phyloP scores from a whole-genome alignment of 441 rosid species.

The Pelargonium exstipulatum region DNA sequence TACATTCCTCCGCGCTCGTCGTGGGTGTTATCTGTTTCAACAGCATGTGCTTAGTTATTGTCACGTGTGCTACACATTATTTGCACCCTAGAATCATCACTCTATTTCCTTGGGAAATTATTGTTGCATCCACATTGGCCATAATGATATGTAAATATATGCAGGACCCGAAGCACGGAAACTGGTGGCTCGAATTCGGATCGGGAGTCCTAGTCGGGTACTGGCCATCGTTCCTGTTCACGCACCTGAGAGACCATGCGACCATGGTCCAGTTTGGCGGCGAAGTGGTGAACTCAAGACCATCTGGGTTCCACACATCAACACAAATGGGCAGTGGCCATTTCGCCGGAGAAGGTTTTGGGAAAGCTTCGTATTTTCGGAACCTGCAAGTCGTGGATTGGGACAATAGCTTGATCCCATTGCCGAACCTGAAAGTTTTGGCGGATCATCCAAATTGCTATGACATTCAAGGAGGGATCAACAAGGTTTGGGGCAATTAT shows the following conservation, averaged over 20 bases:
- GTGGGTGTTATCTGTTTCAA: too few relatives aligned
- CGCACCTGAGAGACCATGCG: slow-evolving; percentile 76
- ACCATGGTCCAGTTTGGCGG: slow-evolving; percentile 96
- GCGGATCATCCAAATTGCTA: slow-evolving; percentile 94
- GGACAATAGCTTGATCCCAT: slow-evolving; percentile 78
- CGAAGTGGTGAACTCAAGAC: slow-evolving; percentile 63
- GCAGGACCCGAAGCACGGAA: slow-evolving; percentile 98
- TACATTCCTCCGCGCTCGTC: too few relatives aligned
- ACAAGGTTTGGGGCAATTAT: slow-evolving; percentile 87
- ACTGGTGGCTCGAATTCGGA: slow-evolving; percentile 99
- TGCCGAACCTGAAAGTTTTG: slow-evolving; percentile 50
- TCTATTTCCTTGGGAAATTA: not conserved
- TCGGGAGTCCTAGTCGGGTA: slow-evolving; percentile 83
- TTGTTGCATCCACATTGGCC: not conserved
- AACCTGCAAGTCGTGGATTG: slow-evolving; percentile 87
- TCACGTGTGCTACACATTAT: too few relatives aligned
- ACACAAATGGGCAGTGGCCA: slow-evolving; percentile 99
- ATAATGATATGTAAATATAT: slow-evolving; percentile 1
- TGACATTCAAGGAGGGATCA: slow-evolving; percentile 75
- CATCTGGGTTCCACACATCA: slow-evolving; percentile 71
- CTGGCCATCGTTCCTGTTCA: slow-evolving; percentile 83
- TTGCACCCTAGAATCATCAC: slow-evolving; percentile 7
- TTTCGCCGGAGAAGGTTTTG: slow-evolving; percentile 80
- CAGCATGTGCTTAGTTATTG: too few relatives aligned
- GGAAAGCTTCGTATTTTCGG: slow-evolving; percentile 82